Evolutionary conservation across 2,329 filamentous ascomycete genomes (phyloP).

Genomic region (Xenoacremonium recifei): DNA sequence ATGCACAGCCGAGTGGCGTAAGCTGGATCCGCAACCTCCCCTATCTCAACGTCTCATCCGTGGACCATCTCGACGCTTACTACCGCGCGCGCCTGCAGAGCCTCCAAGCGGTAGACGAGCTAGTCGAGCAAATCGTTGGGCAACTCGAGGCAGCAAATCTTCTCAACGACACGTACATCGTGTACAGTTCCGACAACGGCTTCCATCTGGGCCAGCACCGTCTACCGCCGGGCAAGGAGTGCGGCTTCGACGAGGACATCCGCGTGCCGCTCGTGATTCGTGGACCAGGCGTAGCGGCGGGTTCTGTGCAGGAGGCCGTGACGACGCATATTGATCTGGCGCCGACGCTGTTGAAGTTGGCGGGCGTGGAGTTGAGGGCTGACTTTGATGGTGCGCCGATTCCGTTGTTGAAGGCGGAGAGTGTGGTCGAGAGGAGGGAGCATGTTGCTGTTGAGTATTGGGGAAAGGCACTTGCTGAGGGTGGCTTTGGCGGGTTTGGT

Average conservation of each 20-base stretch:
- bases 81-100: slow-evolving; percentile 51
- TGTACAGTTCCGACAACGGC: slow-evolving; percentile 61
- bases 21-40: slow-evolving; percentile 45
- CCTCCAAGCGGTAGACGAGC: slow-evolving; percentile 55
- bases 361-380: slow-evolving; percentile 37
- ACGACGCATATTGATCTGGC: slow-evolving; percentile 64
- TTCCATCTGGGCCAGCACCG: slow-evolving; percentile 61
- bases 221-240: slow-evolving; percentile 56
- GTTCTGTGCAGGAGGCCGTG: slow-evolving; percentile 39
- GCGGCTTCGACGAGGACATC: slow-evolving; percentile 59
- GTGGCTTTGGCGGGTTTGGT: slow-evolving; percentile 28
- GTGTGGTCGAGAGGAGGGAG: slow-evolving; percentile 41
- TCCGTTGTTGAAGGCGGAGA: slow-evolving; percentile 32
- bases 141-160: slow-evolving; percentile 52
- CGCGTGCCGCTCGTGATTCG: slow-evolving; percentile 56
- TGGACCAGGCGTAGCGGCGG: slow-evolving; percentile 49
- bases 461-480: slow-evolving; percentile 43
- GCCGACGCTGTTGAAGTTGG: slow-evolving; percentile 54
- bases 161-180: slow-evolving; percentile 59
- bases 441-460: slow-evolving; percentile 60
- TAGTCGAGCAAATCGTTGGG: slow-evolving; percentile 46
- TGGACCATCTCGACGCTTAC: slow-evolving; percentile 49
- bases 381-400: slow-evolving; percentile 60
- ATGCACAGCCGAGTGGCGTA: slow-evolving; percentile 31
- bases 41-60: slow-evolving; percentile 36